Evolutionary conservation across 1,284 basidiomycete genomes (phyloP).

Genomic region (Peniophora sp.): DNA sequence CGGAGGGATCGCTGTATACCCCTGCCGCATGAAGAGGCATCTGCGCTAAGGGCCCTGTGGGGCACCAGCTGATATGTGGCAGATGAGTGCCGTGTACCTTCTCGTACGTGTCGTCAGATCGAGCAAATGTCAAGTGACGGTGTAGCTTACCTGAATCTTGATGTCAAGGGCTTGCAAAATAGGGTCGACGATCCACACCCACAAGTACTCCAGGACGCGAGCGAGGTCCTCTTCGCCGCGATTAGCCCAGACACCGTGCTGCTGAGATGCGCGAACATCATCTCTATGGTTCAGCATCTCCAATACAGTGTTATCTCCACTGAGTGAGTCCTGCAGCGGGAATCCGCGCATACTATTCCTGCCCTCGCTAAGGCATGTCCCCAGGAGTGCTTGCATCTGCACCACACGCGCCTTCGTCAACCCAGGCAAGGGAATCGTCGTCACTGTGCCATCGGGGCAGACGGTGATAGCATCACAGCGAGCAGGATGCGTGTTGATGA

Average conservation of each 20-base stretch:
- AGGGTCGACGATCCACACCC: neutral
- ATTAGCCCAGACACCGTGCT: neutral
- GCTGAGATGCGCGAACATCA: no score
- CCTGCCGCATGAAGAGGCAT: constrained; percentile 18
- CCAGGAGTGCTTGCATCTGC: neutral
- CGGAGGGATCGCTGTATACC: constrained; percentile 6
- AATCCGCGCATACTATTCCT: no score
- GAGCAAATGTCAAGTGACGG: neutral
- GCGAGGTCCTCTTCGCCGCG: neutral
- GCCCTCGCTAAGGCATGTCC: no score
- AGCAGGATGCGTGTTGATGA: neutral
- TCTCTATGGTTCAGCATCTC: no score
- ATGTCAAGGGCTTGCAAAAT: neutral
- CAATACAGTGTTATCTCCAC: no score
- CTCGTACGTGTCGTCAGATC: neutral
- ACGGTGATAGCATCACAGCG: neutral
- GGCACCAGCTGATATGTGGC: constrained; percentile 15
- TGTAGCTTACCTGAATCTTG: neutral
- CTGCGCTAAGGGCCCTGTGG: constrained; percentile 14
- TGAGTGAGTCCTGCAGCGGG: no score
- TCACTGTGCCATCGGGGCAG: no score
- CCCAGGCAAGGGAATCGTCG: no score
- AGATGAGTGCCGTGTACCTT: neutral
- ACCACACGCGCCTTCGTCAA: neutral
- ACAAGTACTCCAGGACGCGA: neutral